These are phyloP conservation scores for Aspergillus fischeri DNA, from an alignment of 2,329 filamentous ascomycete species.

Conservation along the genomic window DNA sequence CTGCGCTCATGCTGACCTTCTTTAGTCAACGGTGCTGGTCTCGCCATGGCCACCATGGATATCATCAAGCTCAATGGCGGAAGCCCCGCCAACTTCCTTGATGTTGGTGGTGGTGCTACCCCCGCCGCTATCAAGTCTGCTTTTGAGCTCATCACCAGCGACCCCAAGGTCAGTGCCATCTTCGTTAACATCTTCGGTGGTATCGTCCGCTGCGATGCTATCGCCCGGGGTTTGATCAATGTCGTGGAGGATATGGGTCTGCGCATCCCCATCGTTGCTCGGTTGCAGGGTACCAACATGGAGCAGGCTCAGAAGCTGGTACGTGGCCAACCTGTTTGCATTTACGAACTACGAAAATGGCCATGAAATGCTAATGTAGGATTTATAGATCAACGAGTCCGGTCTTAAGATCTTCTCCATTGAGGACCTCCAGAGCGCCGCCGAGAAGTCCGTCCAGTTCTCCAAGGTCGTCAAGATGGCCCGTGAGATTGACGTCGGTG, in stretches of 20 bases:
- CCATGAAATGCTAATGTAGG: slow-evolving; percentile 1
- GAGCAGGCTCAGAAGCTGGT: slow-evolving; percentile 80
- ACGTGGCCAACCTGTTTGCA: slow-evolving; percentile 25
- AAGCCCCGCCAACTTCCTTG: slow-evolving; percentile 94
- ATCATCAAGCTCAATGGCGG: slow-evolving; percentile 99
- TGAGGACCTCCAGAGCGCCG: slow-evolving; percentile 92
- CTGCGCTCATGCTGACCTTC: slow-evolving; percentile 7
- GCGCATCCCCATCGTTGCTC: slow-evolving; percentile 92
- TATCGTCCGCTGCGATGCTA: slow-evolving; percentile 96
- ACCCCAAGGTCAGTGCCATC: slow-evolving; percentile 96
- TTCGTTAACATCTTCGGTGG: slow-evolving; percentile 99
- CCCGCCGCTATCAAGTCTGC: slow-evolving; percentile 95
- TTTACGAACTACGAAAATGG: not conserved
- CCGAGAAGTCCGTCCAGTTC: slow-evolving; percentile 97
- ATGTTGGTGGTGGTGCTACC: slow-evolving; percentile 96
- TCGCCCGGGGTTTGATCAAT: slow-evolving; percentile 91
- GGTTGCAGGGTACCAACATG: slow-evolving; percentile 98
- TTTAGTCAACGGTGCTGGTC: slow-evolving; percentile 89
- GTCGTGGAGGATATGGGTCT: slow-evolving; percentile 94
- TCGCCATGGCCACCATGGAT: slow-evolving; percentile 99
- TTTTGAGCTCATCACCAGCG: slow-evolving; percentile 97
- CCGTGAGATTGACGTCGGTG: slow-evolving; percentile 93
- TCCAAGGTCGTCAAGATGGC: slow-evolving; percentile 99
- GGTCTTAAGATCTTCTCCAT: slow-evolving; percentile 99
- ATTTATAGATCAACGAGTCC: slow-evolving; percentile 76